Evolutionary conservation across 2,329 filamentous ascomycete genomes (phyloP).

Genomic region (Neofusicoccum kwambonambiense): DNA sequence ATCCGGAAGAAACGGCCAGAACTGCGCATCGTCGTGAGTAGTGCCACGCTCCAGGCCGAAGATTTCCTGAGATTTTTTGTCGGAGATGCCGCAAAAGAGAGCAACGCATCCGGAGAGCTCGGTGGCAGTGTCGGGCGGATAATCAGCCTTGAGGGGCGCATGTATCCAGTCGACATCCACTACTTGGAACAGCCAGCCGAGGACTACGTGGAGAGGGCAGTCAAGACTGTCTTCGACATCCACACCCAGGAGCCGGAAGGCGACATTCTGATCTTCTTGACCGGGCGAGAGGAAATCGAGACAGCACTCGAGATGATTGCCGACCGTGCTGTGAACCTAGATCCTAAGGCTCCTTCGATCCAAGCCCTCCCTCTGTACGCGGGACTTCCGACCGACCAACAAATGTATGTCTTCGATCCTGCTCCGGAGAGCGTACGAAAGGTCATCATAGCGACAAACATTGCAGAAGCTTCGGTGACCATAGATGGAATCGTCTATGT

Average conservation of each 20-base stretch:
- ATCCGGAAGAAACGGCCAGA: slow-evolving; percentile 78
- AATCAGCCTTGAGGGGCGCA: slow-evolving; percentile 81
- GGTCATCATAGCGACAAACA: slow-evolving; percentile 91
- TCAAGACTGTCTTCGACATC: slow-evolving; percentile 84
- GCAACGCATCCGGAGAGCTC: slow-evolving; percentile 32
- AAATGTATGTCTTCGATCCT: slow-evolving; percentile 92
- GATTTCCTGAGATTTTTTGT: slow-evolving; percentile 79
- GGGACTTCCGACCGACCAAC: slow-evolving; percentile 83
- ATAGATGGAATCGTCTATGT: slow-evolving; percentile 92
- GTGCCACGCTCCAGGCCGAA: slow-evolving; percentile 88
- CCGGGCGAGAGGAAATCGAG: slow-evolving; percentile 91
- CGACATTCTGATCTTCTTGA: slow-evolving; percentile 88
- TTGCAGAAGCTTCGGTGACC: slow-evolving; percentile 93
- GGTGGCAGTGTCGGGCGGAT: slow-evolving; percentile 59
- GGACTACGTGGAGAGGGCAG: slow-evolving; percentile 80
- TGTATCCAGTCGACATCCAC: slow-evolving; percentile 83
- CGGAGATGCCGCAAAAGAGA: slow-evolving; percentile 41
- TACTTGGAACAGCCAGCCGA: slow-evolving; percentile 77
- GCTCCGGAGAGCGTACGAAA: slow-evolving; percentile 80
- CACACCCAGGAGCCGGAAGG: slow-evolving; percentile 77
- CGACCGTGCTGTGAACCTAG: slow-evolving; percentile 66
- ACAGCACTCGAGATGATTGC: slow-evolving; percentile 73
- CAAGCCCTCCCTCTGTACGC: slow-evolving; percentile 81
- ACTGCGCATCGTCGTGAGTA: slow-evolving; percentile 84
- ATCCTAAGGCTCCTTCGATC: slow-evolving; percentile 58